phyloP scores from a whole-genome alignment of 1,284 basidiomycete genomes.

The Boletus smithii region DNA sequence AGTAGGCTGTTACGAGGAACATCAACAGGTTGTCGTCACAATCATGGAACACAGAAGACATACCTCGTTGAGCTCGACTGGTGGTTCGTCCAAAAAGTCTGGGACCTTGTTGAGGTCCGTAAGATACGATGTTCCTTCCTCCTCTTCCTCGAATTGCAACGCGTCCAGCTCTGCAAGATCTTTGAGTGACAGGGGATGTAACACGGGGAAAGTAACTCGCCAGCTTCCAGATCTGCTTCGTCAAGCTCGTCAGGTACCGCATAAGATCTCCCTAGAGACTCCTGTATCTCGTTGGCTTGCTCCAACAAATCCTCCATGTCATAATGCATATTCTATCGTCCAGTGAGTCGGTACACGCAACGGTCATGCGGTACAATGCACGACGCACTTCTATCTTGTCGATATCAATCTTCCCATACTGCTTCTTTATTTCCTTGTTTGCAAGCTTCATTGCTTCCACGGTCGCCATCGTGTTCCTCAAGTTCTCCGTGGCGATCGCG shows the following conservation, averaged over 20 bases:
- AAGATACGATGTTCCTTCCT: slow-evolving; percentile 84
- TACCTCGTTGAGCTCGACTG: slow-evolving; percentile 64
- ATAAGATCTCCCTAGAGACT: slow-evolving; percentile 89
- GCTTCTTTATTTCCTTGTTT: slow-evolving; percentile 95
- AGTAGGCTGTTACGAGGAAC: slow-evolving; percentile 15
- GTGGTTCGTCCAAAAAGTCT: slow-evolving; percentile 86
- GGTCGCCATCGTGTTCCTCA: slow-evolving; percentile 99
- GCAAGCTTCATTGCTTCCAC: slow-evolving; percentile 97
- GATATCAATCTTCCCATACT: slow-evolving; percentile 97
- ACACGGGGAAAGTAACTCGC: slow-evolving; percentile 43
- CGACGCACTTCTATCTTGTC: slow-evolving; percentile 93
- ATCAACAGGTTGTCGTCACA: slow-evolving; percentile 9
- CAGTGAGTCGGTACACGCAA: neutral
- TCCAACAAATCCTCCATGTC: slow-evolving; percentile 99
- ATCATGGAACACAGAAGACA: slow-evolving; percentile 13
- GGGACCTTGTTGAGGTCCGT: slow-evolving; percentile 81
- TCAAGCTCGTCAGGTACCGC: slow-evolving; percentile 97
- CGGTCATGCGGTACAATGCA: slow-evolving; percentile 17
- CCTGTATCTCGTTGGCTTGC: slow-evolving; percentile 97
- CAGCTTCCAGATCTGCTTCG: slow-evolving; percentile 95
- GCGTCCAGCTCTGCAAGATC: slow-evolving; percentile 77
- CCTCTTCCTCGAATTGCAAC: slow-evolving; percentile 81
- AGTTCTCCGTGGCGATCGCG: slow-evolving; percentile 92
- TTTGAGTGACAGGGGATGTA: slow-evolving; percentile 6
- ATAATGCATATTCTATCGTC: slow-evolving; percentile 78